Percentiles rank a stretch among this genome's conserved stretches.
Conservation (phyloP, 768 basidiomycete genomes). For the Leccinum imitatum region DNA sequence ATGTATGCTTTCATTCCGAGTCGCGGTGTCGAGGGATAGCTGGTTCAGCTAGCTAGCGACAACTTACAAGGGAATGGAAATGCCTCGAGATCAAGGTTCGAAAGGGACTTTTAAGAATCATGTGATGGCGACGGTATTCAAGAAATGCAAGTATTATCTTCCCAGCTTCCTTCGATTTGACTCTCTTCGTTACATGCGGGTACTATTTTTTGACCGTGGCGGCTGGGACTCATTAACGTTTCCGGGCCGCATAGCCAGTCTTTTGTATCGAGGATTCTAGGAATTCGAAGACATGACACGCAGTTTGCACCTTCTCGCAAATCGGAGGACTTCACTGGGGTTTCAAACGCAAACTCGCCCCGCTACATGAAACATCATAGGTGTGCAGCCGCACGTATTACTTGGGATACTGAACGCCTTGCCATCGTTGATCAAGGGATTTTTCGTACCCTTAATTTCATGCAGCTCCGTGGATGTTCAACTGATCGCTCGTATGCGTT, state of each 20-base stretch:
- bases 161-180: background rate
- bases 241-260: background rate
- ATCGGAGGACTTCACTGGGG: background rate
- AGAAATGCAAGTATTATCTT: background rate
- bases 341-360: background rate
- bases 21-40: no score
- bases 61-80: background rate
- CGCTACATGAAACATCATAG: background rate
- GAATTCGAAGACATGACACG: background rate
- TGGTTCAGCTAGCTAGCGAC: background rate
- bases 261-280: background rate
- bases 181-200: background rate
- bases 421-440: no score
- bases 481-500: no score
- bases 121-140: background rate
- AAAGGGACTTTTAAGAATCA: background rate
- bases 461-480: no score
- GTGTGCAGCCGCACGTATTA: background rate
- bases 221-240: background rate
- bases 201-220: background rate
- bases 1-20: no score
- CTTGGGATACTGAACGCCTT: no score
- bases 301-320: background rate
- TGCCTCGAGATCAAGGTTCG: background rate
- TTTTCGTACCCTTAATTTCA: no score